These are phyloP conservation scores for Mrakia gelida DNA, from an alignment of 768 basidiomycete genomes.

Conservation along the genomic window DNA sequence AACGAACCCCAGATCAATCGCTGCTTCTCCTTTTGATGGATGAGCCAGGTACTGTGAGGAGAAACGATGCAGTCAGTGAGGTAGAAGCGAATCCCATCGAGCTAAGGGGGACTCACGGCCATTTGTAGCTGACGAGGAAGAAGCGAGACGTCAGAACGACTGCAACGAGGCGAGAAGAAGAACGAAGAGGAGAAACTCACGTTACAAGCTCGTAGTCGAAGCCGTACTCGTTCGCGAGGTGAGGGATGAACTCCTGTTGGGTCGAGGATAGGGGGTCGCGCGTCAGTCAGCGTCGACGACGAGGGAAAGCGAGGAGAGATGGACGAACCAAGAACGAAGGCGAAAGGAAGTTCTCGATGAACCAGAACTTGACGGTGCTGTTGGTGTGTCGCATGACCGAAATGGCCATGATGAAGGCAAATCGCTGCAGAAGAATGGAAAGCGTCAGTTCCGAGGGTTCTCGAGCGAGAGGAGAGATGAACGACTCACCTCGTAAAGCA, in stretches of 20 bases:
- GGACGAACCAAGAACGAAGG: slow-evolving; percentile 78
- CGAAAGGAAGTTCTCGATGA: slow-evolving; percentile 98
- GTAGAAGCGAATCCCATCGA: background rate
- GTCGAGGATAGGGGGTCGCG: background rate
- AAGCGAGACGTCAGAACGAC: background rate
- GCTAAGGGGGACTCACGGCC: slow-evolving; percentile 55
- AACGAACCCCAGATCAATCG: slow-evolving; percentile 82
- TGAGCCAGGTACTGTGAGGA: slow-evolving; percentile 65
- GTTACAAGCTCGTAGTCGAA: slow-evolving; percentile 98
- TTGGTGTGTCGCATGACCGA: slow-evolving; percentile 92
- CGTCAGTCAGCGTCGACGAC: background rate
- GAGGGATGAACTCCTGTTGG: slow-evolving; percentile 83
- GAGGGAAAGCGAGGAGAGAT: slow-evolving; percentile 10
- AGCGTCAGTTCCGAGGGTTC: background rate
- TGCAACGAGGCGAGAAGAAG: background rate
- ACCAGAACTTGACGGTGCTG: slow-evolving; percentile 97
- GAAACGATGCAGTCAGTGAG: background rate
- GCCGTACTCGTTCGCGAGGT: slow-evolving; percentile 80
- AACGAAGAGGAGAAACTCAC: background rate
- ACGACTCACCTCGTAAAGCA: slow-evolving; percentile 78
- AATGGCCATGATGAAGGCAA: slow-evolving; percentile 96
- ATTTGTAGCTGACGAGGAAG: slow-evolving; percentile 64
- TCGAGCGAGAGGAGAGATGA: background rate
- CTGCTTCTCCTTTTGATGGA: slow-evolving; percentile 96
- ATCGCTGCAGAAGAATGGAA: slow-evolving; percentile 57